These are phyloP conservation scores for Cadophora sp. DNA, from an alignment of 2,329 filamentous ascomycete genomes.

Conservation along the genomic window DNA sequence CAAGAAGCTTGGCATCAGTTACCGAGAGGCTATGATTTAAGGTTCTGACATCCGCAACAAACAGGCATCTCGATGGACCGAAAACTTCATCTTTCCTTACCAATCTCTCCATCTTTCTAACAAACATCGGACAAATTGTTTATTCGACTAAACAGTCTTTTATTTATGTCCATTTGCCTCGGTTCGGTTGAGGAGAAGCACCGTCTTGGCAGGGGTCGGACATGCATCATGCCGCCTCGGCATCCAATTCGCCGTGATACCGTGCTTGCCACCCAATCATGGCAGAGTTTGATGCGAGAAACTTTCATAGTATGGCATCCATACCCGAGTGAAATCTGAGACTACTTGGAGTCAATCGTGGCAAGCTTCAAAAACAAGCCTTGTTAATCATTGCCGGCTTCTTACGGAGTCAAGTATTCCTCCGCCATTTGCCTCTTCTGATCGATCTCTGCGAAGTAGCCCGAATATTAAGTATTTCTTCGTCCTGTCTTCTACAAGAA, in stretches of 20 bases:
- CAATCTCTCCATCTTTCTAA: not conserved
- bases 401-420: not conserved
- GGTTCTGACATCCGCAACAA: constrained; percentile 8
- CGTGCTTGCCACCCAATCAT: not conserved
- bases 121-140: not conserved
- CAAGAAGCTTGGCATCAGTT: not conserved
- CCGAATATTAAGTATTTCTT: not conserved
- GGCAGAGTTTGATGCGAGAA: not conserved
- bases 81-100: not conserved
- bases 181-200: not conserved
- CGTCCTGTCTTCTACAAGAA: not conserved
- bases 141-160: not conserved
- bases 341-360: not conserved
- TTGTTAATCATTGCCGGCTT: not conserved
- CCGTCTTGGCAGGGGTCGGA: constrained; percentile 8
- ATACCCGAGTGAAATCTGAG: not conserved
- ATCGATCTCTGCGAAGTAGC: not conserved
- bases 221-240: not conserved
- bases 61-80: not conserved
- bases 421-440: not conserved
- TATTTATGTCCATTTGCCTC: not conserved
- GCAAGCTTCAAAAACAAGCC: not conserved
- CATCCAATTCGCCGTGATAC: not conserved
- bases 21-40: constrained; percentile 11
- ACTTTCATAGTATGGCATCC: not conserved